Evolutionary conservation across 1,284 basidiomycete genomes (phyloP), one percentile per base, ranked within the genome.

Genomic region (Tilletia walkeri): DNA sequence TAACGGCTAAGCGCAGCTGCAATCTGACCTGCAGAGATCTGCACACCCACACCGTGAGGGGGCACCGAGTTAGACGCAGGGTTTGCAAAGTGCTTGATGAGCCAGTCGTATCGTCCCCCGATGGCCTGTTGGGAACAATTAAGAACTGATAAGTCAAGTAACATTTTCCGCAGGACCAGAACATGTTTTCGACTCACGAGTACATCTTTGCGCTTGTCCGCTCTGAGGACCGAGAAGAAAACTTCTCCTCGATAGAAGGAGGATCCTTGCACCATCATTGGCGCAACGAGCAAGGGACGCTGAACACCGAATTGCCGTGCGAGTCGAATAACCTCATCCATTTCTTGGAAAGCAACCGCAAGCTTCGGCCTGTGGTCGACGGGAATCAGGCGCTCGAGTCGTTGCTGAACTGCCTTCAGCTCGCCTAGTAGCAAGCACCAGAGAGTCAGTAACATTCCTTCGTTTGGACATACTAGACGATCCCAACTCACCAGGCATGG

Each of bases 11-110:
- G 86, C 6, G 89, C 88, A 0, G 87, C 84, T 0, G 90, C 89
- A 72, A 94, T 90, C 85, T 91, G 92, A 78, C 93, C 91, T 2
- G 94, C 85, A 1, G 89, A 88, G 34, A 94, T 89, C 76, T 93
- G 92, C 14, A 92, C 84, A 1, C 89, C 92, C 20, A 92, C 87
- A 0, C 90, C 92, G 80, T 66, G 90, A 88, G 2, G 84, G 73
- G 73, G 88, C 86, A 69, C 86, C 81, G 77, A 69, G 70, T 68
- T 88, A 88, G 16, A 45, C 24, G 75, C 65, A 54, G 88, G 87
- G 6, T 88, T 86, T 3, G 89, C 86, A 74, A 89, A 89, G 24
- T 88, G 87, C 16, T 86, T 81, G 72, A 94, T 90, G 41, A 93
- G 83, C 67, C 87, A 86, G 79, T 94, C 92, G 76, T 94, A 94